phyloP scores from a whole-genome alignment of 2,329 filamentous ascomycete genomes.

The Colletotrichum spaethianum region DNA sequence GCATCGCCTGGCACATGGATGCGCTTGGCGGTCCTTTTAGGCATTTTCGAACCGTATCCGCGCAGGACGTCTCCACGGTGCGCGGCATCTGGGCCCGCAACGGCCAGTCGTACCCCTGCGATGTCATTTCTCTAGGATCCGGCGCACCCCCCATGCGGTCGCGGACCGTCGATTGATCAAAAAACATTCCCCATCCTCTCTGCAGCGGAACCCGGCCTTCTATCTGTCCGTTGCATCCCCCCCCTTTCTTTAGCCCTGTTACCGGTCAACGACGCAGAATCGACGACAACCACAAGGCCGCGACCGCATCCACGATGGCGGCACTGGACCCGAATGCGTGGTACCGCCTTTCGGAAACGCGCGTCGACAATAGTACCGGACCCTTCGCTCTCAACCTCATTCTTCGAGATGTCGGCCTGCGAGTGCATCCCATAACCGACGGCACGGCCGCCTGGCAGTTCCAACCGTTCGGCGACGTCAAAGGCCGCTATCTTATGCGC shows the following conservation, averaged over 20 bases:
- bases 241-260: slow-evolving; percentile 29
- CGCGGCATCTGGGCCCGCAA: slow-evolving; percentile 19
- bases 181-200: slow-evolving; percentile 34
- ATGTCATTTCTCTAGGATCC: slow-evolving; percentile 36
- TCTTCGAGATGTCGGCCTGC: slow-evolving; percentile 43
- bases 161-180: slow-evolving; percentile 29
- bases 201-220: slow-evolving; percentile 34
- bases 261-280: slow-evolving; percentile 8
- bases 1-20: slow-evolving; percentile 27
- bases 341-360: slow-evolving; percentile 53
- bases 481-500: slow-evolving; percentile 52
- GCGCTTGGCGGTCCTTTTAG: slow-evolving; percentile 33
- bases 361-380: slow-evolving; percentile 49
- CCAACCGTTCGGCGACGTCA: slow-evolving; percentile 46
- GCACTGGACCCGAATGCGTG: slow-evolving; percentile 52
- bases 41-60: slow-evolving; percentile 21
- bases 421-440: slow-evolving; percentile 42
- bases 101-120: slow-evolving; percentile 22
- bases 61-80: slow-evolving; percentile 17
- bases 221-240: slow-evolving; percentile 17
- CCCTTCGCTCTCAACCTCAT: slow-evolving; percentile 44
- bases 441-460: slow-evolving; percentile 48
- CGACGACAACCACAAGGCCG: slow-evolving; percentile 17
- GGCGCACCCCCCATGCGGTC: slow-evolving; percentile 27
- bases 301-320: slow-evolving; percentile 31